Conservation (phyloP, 2,329 filamentous ascomycete genomes). For the Pseudocercospora fijiensis region DNA sequence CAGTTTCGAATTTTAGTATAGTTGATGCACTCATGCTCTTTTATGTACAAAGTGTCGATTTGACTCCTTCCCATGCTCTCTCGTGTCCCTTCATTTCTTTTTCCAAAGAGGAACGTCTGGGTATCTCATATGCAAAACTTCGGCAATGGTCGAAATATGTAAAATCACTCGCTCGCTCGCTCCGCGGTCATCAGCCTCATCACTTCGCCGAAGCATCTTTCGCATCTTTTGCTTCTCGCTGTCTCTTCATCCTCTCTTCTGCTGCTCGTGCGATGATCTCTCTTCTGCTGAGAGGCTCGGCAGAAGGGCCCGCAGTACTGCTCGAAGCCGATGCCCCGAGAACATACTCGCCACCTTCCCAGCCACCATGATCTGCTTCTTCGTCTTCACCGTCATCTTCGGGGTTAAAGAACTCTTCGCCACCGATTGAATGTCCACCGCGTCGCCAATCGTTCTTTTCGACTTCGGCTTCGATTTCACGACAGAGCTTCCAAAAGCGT, state of each 20-base stretch:
- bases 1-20: not conserved
- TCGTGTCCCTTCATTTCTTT: not conserved
- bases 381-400: conserved; percentile 44
- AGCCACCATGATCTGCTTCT: conserved; percentile 67
- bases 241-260: conserved; percentile 63
- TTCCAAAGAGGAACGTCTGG: not conserved
- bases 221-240: conserved; percentile 40
- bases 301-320: conserved; percentile 26
- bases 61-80: not conserved
- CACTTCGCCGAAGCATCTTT: conserved; percentile 31
- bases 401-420: conserved; percentile 59
- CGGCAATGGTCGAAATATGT: not conserved
- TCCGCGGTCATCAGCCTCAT: not conserved
- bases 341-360: conserved; percentile 77
- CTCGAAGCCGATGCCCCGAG: conserved; percentile 38
- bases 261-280: conserved; percentile 74
- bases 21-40: not conserved
- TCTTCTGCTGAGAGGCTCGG: conserved; percentile 61
- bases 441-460: conserved; percentile 73
- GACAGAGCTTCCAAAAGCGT: conserved; percentile 86
- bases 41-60: not conserved
- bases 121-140: conserved; percentile 6
- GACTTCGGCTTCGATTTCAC: conserved; percentile 84
- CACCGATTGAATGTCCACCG: conserved; percentile 63
- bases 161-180: not conserved